Base-by-base conservation (phyloP, 2,329 filamentous ascomycete genomes). In the Fusarium sp. region DNA sequence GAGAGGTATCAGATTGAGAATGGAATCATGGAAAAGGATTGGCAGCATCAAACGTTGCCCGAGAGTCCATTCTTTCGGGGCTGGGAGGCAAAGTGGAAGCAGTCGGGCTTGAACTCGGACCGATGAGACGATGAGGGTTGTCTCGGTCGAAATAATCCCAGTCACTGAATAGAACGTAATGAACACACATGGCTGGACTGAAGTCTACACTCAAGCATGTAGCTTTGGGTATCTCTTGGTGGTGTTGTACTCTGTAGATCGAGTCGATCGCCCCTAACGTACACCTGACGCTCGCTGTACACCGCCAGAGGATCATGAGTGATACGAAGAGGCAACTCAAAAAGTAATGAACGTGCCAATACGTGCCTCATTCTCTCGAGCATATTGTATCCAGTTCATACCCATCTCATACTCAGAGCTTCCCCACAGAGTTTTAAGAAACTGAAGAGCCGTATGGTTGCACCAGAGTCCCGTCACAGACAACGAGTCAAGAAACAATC, bases 1-100 rank as follows among this genome's bases (percentile, higher is more conserved):
- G 89, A 88, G 41, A 83, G 82, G 60, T 92, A 93, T 81, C 94
- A 97, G 82, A 83, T 89, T 16, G 86, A 88, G 61, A 87, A 84
- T 9, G 92, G 92, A 0, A 39, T 91, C 62, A 85, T 93, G 6
- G 85, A 88, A 67, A 82, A 84, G 70, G 86, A 87, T 16, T 95
- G 92, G 93, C 86, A 91, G 76, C 87, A 89, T 9, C 83, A 85
- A 64, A 97, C 94, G 0, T 80, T 97, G 68, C 89, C 91, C 13
- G 92, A 96, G 72, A 91, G 88, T 76, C 94, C 94, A 4, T 95
- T 90, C 81, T 97, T 92, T 80, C 90, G 88, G 1, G 91, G 91
- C 0, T 97, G 94, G 94, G 87, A 76, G 65, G 67, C n/a, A 27
- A 71, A 72, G 52, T 66, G 70, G 67, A 30, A 50, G 16, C 4